phyloP scores from a whole-genome alignment of 2,329 filamentous ascomycete genomes.

The Atkinsonella hypoxylon region DNA sequence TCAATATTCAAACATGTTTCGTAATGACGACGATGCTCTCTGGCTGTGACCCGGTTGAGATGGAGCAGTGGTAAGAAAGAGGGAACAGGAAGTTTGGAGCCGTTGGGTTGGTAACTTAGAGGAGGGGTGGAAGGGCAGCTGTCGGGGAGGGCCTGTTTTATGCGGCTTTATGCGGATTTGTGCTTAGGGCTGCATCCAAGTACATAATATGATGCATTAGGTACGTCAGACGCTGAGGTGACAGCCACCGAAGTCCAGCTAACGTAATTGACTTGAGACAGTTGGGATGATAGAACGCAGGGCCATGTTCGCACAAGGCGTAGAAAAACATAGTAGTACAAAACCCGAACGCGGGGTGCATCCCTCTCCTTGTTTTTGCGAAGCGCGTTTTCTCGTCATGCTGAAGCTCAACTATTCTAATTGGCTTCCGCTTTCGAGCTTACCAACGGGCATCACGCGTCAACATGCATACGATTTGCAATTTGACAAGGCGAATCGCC shows the following conservation, averaged over 20 bases:
- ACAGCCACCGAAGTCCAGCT: not conserved
- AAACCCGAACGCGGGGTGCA: not conserved
- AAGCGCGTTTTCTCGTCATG: not conserved
- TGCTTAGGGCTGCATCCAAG: not conserved
- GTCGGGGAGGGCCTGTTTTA: too few species aligned
- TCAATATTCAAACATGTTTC: too few species aligned
- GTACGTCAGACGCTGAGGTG: not conserved
- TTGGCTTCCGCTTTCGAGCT: not conserved
- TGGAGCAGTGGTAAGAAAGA: too few species aligned
- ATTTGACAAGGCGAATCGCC: not conserved
- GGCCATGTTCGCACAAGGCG: not conserved
- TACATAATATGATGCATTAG: not conserved
- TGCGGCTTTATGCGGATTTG: too few species aligned
- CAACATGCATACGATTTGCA: not conserved
- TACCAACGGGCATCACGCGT: not conserved
- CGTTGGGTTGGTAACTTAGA: too few species aligned
- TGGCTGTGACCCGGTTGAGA: too few species aligned
- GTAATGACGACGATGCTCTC: not conserved
- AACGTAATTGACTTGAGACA: not conserved
- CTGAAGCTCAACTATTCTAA: not conserved
- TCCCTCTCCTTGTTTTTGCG: not conserved
- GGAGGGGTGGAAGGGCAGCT: too few species aligned
- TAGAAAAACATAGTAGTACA: not conserved
- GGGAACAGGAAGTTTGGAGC: too few species aligned
- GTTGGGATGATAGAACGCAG: not conserved